Evolutionary conservation across 1,284 basidiomycete species (phyloP).

Genomic region (Rhodotorula sp.): DNA sequence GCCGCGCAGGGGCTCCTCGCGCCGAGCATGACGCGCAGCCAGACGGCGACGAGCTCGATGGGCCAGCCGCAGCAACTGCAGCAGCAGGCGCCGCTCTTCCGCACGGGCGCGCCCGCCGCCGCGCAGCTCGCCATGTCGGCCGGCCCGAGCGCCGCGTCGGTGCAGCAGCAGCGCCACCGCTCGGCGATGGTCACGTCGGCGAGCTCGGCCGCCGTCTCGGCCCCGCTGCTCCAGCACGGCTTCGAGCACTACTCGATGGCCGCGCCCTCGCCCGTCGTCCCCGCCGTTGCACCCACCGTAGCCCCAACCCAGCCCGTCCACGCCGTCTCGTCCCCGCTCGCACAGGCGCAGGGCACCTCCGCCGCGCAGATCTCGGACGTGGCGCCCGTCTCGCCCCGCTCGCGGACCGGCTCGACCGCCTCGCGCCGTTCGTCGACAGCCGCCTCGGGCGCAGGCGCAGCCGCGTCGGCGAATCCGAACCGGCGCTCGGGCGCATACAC

Average conservation of each 20-base stretch:
- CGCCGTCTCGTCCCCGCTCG: background rate
- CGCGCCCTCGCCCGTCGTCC: background rate
- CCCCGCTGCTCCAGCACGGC: constrained; percentile 26
- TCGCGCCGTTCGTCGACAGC: constrained; percentile 3
- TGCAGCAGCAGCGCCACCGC: constrained; percentile 47
- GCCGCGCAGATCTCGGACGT: constrained; percentile 11
- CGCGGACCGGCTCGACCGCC: constrained; percentile 21
- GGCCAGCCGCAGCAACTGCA: background rate
- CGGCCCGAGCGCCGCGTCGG: constrained; percentile 5
- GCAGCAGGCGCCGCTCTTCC: no score
- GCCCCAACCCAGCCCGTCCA: background rate
- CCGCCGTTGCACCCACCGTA: background rate
- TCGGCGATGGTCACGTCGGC: constrained; percentile 52
- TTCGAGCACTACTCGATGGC: constrained; percentile 22
- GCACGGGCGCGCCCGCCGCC: no score
- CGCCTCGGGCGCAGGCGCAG: no score
- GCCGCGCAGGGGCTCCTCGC: constrained; percentile 32
- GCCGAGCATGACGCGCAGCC: constrained; percentile 38
- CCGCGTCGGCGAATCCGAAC: constrained; percentile 13
- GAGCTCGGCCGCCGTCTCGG: constrained; percentile 41
- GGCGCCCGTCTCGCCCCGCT: constrained; percentile 15
- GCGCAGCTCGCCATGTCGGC: background rate
- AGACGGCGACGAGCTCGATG: constrained; percentile 35
- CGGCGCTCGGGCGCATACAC: constrained; percentile 29
- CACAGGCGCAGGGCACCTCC: background rate